Conservation (phyloP, 2,329 filamentous ascomycete species). For the Pezizomycotina sp. region DNA sequence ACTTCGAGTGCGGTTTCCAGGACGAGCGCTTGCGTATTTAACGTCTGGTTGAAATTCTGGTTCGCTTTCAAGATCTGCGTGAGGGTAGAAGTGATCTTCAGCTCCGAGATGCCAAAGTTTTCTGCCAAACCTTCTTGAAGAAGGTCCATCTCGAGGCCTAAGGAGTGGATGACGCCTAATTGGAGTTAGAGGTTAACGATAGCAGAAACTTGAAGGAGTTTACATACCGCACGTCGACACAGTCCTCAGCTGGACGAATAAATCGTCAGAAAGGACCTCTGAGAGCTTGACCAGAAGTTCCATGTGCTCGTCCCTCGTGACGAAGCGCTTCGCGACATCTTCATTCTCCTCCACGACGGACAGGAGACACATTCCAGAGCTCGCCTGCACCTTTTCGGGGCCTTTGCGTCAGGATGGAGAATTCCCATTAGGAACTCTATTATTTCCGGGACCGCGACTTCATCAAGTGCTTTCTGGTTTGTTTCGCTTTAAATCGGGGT, state of each 20-base stretch:
- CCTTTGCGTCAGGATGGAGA: slow-evolving; percentile 31
- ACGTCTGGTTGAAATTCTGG: slow-evolving; percentile 26
- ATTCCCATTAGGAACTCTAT: slow-evolving; percentile 41
- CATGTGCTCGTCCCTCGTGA: slow-evolving; percentile 37
- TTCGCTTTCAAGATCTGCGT: background rate
- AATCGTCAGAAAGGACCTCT: slow-evolving; percentile 25
- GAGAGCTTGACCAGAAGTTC: slow-evolving; percentile 37
- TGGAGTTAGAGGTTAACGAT: background rate
- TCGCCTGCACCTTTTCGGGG: slow-evolving; percentile 24
- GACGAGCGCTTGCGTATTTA: slow-evolving; percentile 31
- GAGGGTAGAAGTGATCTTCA: too few relatives aligned
- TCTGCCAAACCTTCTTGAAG: slow-evolving; percentile 6
- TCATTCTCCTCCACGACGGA: slow-evolving; percentile 38
- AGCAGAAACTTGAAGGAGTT: background rate
- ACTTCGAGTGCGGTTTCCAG: slow-evolving; percentile 43
- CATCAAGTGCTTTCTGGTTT: slow-evolving; percentile 43
- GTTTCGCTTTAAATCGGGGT: slow-evolving; percentile 37
- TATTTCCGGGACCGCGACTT: slow-evolving; percentile 38
- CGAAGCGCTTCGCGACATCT: slow-evolving; percentile 23
- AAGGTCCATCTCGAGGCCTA: background rate
- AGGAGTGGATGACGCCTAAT: background rate
- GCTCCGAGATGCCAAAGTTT: background rate
- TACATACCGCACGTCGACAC: slow-evolving; percentile 39
- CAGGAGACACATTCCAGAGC: slow-evolving; percentile 21
- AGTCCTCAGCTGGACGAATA: slow-evolving; percentile 35